Conservation (phyloP, 1,139 yeast species). For the Yamadazyma aaseri region DNA sequence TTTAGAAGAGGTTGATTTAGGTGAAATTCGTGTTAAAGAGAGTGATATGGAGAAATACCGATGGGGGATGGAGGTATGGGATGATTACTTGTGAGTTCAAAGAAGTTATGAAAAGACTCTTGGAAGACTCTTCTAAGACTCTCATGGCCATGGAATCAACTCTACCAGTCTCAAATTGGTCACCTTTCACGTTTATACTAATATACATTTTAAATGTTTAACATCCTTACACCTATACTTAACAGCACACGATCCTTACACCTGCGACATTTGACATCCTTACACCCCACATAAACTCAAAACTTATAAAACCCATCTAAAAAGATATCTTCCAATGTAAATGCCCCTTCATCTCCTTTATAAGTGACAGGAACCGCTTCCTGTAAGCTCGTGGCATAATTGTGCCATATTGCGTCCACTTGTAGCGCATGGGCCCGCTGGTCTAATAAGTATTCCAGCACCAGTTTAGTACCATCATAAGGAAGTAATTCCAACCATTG, state of each 20-base stretch:
- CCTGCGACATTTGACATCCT: too few relatives aligned
- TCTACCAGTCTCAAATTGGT: too few relatives aligned
- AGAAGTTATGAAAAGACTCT: too few relatives aligned
- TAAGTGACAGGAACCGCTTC: conserved; percentile 7
- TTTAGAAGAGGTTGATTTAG: neutral
- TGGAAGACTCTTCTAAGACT: too few relatives aligned
- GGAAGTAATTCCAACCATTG: conserved; percentile 14
- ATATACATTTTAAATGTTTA: too few relatives aligned
- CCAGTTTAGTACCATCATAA: conserved; percentile 11
- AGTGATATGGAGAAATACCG: conserved; percentile 1
- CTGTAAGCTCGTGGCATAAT: conserved; percentile 2
- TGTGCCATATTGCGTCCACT: conserved; percentile 13
- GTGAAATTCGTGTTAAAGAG: conserved; percentile 1
- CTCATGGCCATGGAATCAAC: too few relatives aligned
- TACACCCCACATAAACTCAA: conserved; percentile 2
- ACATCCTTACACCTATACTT: too few relatives aligned
- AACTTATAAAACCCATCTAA: conserved; percentile 8
- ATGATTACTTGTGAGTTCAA: conserved; percentile 4
- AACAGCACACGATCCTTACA: too few relatives aligned
- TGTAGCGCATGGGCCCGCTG: conserved; percentile 15
- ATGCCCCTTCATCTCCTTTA: conserved; percentile 5
- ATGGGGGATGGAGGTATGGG: conserved; percentile 2
- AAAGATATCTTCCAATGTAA: conserved; percentile 8
- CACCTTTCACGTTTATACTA: too few relatives aligned
- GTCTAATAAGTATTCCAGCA: conserved; percentile 10